Evolutionary conservation across 1,139 yeast species (phyloP).

Genomic region (Eremothecium gossypii): DNA sequence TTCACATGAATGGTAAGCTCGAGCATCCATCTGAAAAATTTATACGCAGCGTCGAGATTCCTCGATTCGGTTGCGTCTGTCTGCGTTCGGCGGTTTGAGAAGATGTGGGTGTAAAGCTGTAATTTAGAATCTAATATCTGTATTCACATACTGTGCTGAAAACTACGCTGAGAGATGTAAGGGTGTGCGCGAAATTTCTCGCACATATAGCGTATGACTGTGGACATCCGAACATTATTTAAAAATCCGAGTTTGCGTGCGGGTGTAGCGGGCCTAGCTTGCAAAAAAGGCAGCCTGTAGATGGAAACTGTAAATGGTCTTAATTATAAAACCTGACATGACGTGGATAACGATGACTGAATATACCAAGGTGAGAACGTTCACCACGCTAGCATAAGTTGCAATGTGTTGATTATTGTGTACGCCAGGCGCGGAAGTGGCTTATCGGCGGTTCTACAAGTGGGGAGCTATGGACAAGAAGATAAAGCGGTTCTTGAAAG

Average conservation of each 20-base stretch:
- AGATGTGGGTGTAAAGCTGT: neutral
- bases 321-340: no score
- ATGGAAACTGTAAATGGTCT: no score
- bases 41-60: neutral
- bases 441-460: neutral
- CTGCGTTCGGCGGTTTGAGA: neutral
- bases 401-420: no score
- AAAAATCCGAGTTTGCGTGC: no score
- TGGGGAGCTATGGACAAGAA: constrained; percentile 27
- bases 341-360: no score
- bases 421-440: no score
- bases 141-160: constrained; percentile 16
- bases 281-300: no score
- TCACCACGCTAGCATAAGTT: no score
- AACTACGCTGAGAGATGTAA: constrained; percentile 15
- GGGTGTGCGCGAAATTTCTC: constrained; percentile 14
- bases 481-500: constrained; percentile 29
- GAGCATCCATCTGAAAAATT: neutral
- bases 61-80: constrained; percentile 3
- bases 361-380: no score
- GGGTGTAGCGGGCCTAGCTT: no score
- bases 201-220: constrained; percentile 12
- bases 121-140: constrained; percentile 1
- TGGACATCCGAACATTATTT: constrained; percentile 12
- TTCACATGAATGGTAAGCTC: neutral